These are phyloP conservation scores for Thymus mandschuricus DNA, from an alignment of 257 asterid genomes.

Conservation along the genomic window DNA sequence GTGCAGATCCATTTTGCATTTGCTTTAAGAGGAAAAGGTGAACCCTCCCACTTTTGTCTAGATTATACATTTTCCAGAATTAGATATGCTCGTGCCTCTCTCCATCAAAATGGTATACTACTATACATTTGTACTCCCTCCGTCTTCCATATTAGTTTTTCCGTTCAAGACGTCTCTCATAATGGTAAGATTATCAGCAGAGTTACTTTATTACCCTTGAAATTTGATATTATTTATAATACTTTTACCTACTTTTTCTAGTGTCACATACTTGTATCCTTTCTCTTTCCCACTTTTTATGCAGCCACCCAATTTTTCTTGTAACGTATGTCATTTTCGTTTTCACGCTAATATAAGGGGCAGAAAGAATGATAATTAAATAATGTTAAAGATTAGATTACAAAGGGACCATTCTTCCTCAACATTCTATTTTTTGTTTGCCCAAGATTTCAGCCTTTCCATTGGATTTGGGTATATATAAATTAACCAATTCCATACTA, in stretches of 20 bases:
- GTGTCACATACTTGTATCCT: too few relatives aligned
- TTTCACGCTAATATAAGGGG: too few relatives aligned
- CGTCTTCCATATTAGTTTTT: too few relatives aligned
- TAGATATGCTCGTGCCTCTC: neutral
- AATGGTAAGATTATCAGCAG: too few relatives aligned
- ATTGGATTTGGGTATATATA: neutral
- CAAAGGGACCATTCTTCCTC: neutral
- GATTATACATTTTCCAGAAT: neutral
- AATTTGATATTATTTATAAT: too few relatives aligned
- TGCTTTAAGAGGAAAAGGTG: constrained; percentile 7
- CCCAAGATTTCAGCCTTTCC: neutral
- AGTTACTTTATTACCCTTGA: too few relatives aligned
- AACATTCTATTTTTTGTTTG: neutral
- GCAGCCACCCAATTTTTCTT: too few relatives aligned
- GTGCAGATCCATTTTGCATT: constrained; percentile 9
- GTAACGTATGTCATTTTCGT: too few relatives aligned
- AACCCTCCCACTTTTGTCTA: neutral
- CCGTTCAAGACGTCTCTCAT: too few relatives aligned
- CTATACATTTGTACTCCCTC: neutral
- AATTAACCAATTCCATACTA: neutral
- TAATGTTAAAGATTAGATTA: neutral
- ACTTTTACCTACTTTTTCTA: too few relatives aligned
- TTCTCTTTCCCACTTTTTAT: too few relatives aligned
- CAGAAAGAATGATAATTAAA: too few relatives aligned
- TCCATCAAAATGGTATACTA: neutral